phyloP scores from a whole-genome alignment of 352 stramenopile genomes.

The Phytophthora pistaciae region DNA sequence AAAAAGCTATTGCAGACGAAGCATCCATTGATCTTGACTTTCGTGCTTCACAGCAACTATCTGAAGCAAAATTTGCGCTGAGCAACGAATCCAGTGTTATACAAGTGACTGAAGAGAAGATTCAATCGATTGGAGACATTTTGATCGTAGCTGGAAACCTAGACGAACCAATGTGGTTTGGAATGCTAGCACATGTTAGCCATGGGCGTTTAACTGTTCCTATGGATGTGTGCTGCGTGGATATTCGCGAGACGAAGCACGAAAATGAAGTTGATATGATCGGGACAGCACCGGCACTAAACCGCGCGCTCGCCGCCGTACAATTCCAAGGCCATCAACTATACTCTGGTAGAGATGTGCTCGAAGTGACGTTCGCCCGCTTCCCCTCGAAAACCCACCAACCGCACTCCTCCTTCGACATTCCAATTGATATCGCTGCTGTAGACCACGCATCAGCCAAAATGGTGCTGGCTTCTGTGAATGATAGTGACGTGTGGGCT shows the following conservation, averaged over 20 bases:
- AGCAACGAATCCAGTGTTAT: conserved; percentile 10
- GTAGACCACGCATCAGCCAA: conserved; percentile 2
- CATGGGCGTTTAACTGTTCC: conserved; percentile 32
- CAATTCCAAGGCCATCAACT: conserved; percentile 17
- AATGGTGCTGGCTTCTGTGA: not conserved
- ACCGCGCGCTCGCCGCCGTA: conserved; percentile 15
- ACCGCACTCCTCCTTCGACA: conserved; percentile 1
- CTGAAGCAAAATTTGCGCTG: conserved; percentile 2
- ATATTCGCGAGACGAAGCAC: conserved; percentile 14
- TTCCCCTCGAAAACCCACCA: conserved; percentile 6
- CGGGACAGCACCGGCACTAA: conserved; percentile 21
- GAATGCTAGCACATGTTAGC: conserved; percentile 17
- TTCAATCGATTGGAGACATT: conserved; percentile 19
- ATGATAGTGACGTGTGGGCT: not conserved
- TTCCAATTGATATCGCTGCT: conserved; percentile 18
- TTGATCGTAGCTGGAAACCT: conserved; percentile 17
- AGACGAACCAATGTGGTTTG: conserved; percentile 26
- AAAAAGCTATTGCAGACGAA: not conserved
- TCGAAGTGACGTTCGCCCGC: conserved; percentile 14
- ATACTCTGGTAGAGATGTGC: conserved; percentile 25
- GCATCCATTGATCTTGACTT: conserved; percentile 6
- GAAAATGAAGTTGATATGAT: conserved; percentile 31
- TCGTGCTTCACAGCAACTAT: not conserved
- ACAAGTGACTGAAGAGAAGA: conserved; percentile 1
- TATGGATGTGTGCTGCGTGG: conserved; percentile 33